Base-by-base conservation (phyloP, 148 eudicot genomes). In the Dianthus caryophyllus region DNA sequence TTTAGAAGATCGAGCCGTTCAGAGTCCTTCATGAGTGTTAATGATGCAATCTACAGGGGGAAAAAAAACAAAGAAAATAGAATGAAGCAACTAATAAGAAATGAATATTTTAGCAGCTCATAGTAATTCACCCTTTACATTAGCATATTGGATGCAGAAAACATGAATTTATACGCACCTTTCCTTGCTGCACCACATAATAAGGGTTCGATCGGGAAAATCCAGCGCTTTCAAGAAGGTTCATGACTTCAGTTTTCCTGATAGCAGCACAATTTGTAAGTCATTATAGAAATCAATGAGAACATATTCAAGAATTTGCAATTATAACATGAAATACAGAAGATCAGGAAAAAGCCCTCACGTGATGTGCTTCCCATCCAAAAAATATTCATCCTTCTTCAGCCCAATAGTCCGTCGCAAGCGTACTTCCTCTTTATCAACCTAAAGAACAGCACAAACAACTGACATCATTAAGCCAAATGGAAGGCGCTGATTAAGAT, bases 291-390 rank as follows among this genome's bases (percentile, higher is more conserved):
- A 61, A 36, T n/a, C 54, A 49, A 63, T 15, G 20, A 25, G 69
- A 53, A 51, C 18, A 12, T 9, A 72, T 11, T 25, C n/a, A 39
- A 9, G 17, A 12, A 49, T 0, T 49, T 22, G 46, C 0, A 29
- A 39, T 20, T 26, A 38, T 48, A 9, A 60, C 64, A 61, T 48
- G 13, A 60, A 67, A 61, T 30, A 62, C 36, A 14, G 5, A 27
- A 72, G 18, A 47, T 44, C 57, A 30, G 49, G 55, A 59, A 61
- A 26, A 64, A 60, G 48, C 55, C 66, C 97, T 73, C 79, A 95
- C 97, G 96, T 90, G 67, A 90, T 88, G 77, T 90, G 99, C 79
- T 95, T 95, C 56, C 99, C 99, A 79, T 90, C 99, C 86, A 94
- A 77, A 80, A 88, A 90, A 63, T 94, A 94, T 76, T 94, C 99